These are phyloP conservation scores for Carex cristatella DNA, from an alignment of 176 grass and related monocot genomes.

Conservation along the genomic window DNA sequence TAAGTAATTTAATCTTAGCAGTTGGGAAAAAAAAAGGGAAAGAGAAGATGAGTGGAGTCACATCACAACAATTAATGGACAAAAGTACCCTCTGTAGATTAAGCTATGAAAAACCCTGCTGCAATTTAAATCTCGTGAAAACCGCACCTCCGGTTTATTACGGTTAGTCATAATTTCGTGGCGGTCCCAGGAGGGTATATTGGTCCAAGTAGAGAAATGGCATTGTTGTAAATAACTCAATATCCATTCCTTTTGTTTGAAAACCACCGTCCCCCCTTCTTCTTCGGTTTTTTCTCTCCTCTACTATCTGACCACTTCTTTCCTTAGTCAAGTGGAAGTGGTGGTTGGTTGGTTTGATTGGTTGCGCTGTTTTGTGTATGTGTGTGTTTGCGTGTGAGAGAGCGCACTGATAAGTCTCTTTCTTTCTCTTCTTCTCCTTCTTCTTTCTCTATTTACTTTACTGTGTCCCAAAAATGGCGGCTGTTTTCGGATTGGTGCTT, in stretches of 20 bases:
- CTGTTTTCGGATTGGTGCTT: not conserved
- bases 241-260: constrained; percentile 3
- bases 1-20: no score
- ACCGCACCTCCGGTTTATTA: not conserved
- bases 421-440: not conserved
- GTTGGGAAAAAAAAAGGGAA: no score
- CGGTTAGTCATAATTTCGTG: not conserved
- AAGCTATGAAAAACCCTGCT: no score
- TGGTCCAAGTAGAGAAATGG: not conserved
- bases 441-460: not conserved
- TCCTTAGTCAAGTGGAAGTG: not conserved
- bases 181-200: not conserved
- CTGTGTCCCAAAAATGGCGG: not conserved
- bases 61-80: no score
- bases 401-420: not conserved
- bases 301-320: not conserved
- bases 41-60: no score
- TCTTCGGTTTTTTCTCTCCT: not conserved
- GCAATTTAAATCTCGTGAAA: not conserved
- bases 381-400: not conserved
- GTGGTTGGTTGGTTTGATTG: constrained; percentile 16
- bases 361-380: constrained; percentile 2
- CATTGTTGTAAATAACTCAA: not conserved
- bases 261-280: not conserved
- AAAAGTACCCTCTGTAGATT: no score